phyloP scores from a whole-genome alignment of 179 eudicot genomes.

The Silene coronaria region DNA sequence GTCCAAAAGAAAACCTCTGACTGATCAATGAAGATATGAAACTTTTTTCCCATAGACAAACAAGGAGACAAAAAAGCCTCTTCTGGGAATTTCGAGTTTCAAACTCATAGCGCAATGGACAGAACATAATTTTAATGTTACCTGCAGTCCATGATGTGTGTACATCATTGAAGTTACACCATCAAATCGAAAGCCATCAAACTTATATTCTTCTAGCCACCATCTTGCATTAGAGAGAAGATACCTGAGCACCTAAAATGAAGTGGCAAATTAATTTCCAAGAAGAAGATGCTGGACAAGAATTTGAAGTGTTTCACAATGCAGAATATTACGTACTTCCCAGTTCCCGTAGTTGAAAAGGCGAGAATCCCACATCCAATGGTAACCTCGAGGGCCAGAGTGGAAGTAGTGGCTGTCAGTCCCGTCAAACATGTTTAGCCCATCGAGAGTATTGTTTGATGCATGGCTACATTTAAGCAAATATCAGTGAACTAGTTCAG shows the following conservation, averaged over 20 bases:
- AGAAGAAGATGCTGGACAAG: not conserved
- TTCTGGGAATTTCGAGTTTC: not conserved
- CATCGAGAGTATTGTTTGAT: slow-evolving; percentile 82
- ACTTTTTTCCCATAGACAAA: too few relatives aligned
- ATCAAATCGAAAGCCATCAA: slow-evolving; percentile 98
- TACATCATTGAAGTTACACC: slow-evolving; percentile 99
- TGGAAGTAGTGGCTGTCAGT: slow-evolving; percentile 96
- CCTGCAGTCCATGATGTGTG: slow-evolving; percentile 97
- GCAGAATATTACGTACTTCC: slow-evolving; percentile 57
- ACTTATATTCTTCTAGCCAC: slow-evolving; percentile 99
- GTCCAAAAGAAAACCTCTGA: too few relatives aligned
- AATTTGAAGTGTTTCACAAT: not conserved
- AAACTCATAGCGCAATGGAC: not conserved
- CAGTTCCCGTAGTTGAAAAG: slow-evolving; percentile 91
- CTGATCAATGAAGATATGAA: too few relatives aligned
- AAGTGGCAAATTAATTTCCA: slow-evolving; percentile 17
- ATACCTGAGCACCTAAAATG: slow-evolving; percentile 71
- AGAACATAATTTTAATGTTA: slow-evolving; percentile 16
- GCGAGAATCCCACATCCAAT: slow-evolving; percentile 99
- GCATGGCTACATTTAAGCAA: slow-evolving; percentile 61
- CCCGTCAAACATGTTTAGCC: slow-evolving; percentile 96
- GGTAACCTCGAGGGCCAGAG: slow-evolving; percentile 89
- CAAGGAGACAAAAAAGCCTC: not conserved
- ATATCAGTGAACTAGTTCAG: slow-evolving; percentile 14
- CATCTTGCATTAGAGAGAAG: slow-evolving; percentile 99